Evolutionary conservation across 192 early-diverging fungal species (phyloP).

Genomic region (Bifiguratus adelaidae): DNA sequence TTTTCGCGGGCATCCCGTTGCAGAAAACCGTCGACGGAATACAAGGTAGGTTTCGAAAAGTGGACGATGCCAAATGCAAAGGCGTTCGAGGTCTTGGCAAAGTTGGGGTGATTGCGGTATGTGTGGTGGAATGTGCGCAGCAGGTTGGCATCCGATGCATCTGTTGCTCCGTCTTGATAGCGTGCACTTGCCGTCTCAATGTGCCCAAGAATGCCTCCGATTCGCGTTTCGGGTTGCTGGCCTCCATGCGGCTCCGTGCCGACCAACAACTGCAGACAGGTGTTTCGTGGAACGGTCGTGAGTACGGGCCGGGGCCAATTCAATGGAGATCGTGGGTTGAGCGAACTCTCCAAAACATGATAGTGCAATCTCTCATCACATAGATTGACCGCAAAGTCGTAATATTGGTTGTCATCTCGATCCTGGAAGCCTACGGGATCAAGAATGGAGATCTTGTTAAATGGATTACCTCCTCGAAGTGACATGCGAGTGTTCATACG

Average conservation of each 20-base stretch:
- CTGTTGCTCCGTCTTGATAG: slow-evolving; percentile 19
- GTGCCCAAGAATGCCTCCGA: slow-evolving; percentile 25
- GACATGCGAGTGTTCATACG: slow-evolving; percentile 61
- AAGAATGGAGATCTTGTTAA: slow-evolving; percentile 57
- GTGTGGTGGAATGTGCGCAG: slow-evolving; percentile 18
- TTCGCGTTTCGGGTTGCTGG: too few species aligned
- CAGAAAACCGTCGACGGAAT: slow-evolving; percentile 55
- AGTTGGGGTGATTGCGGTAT: slow-evolving; percentile 14
- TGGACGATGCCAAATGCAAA: slow-evolving; percentile 55
- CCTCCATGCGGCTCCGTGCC: too few species aligned
- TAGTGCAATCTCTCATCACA: slow-evolving; percentile 41
- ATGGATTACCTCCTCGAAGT: slow-evolving; percentile 22
- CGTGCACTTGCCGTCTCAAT: slow-evolving; percentile 29
- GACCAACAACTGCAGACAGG: too few species aligned
- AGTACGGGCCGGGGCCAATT: neutral
- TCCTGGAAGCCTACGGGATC: slow-evolving; percentile 54
- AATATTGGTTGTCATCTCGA: slow-evolving; percentile 22
- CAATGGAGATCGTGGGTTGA: too few species aligned
- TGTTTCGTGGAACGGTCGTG: too few species aligned
- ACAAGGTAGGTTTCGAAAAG: slow-evolving; percentile 42
- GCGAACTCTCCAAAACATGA: neutral
- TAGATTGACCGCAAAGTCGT: slow-evolving; percentile 33
- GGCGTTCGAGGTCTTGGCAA: slow-evolving; percentile 13
- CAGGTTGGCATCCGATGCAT: slow-evolving; percentile 33
- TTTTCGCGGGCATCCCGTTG: slow-evolving; percentile 44